Evolutionary conservation across 23 red algal species (phyloP), one percentile per base, ranked within the genome.

Genomic region (Gracilaria domingensis): DNA sequence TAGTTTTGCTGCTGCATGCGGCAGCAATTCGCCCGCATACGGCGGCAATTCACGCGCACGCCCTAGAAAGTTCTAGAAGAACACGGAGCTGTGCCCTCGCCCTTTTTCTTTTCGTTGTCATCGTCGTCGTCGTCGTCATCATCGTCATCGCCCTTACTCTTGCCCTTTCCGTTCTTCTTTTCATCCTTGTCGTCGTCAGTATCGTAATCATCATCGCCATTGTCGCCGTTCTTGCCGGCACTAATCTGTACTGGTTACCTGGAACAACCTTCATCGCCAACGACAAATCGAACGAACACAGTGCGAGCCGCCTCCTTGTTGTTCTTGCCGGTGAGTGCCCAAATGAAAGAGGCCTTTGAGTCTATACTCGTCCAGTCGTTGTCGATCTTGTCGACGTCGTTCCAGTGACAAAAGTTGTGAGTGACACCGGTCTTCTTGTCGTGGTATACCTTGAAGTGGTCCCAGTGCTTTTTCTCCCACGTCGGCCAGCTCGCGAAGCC

Each of bases 371-470:
- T 51, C 37, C 17, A 4, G 14, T 25, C 8, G 5, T 28, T 0
- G 25, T 51, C 23, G 40, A 77, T 50, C 23, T 37, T 51, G 25
- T 24, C 42, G 40, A 42, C 72, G 4, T 51, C 26, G 0, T 77
- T 51, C 72, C 72, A 77, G 42, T 77, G 72, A 30, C 72, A 77
- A 50, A 77, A 77, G 45, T 12, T 25, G 72, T 51, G 72, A 40
- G 6, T 45, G 23, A 0, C 28, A 12, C 72, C 72, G 13, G 72
- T 44, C 8, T 37, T 51, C 30, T 50, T 77, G 42, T 77, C n/a
- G 0, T 30, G 49, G 72, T 50, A 77, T 9, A 12, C 38, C 25
- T 25, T 49, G 4, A 34, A 40, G 6, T 4, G 4, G 14, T 77
- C 28, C 72, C 72, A 77, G 0, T 1, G 2, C 12, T 77, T 28